Base-by-base conservation (phyloP, 2,329 filamentous ascomycete species). In the Shiraia sp. region DNA sequence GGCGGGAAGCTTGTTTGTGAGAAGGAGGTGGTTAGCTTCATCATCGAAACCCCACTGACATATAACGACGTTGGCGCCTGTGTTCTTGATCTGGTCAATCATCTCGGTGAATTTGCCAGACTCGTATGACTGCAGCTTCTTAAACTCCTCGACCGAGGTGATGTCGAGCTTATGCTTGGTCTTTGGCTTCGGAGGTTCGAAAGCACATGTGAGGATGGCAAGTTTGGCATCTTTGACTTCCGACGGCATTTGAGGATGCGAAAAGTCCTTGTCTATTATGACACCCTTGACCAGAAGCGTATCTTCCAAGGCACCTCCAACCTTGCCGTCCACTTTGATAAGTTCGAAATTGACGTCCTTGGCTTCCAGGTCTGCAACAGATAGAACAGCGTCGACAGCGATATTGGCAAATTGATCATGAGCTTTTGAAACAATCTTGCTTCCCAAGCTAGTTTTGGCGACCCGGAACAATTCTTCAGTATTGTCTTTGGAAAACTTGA, bases 1-100 rank as follows among this genome's bases (percentile, higher is more conserved):
- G 26, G 93, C 95, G 8, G 93, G 95, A 7, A 99, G 82, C 65
- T 93, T 80, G 79, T 97, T 97, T 75, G 96, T 95, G 48, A 99
- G 84, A 25, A 99, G 81, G 46, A 99, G 76, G 73, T 99, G 93
- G 77, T 99, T 99, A 51, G 93, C 93, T 76, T 99, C 93, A 66
- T 99, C 93, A 68, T 99, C 93, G 67, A 99, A 99, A 56, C 93
- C 93, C 93, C 95, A 99, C 71, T 99, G 95, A 75, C 93, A 99
- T 66, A 99, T 96, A 52, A 91, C 93, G 47, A 99, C 80, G 75
- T 99, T 99, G 53, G 93, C 93, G 49, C 93, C 93, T 1, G 92
- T 95, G 63, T 88, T 88, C 77, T 99, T 99, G 78, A 99, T 93
- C 74, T 96, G 88, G 68, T 95, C 80, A 61, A 99, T 96, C 93